These are phyloP conservation scores for Leccinum angustisporum DNA, from an alignment of 1,284 basidiomycete genomes.

Conservation along the genomic window DNA sequence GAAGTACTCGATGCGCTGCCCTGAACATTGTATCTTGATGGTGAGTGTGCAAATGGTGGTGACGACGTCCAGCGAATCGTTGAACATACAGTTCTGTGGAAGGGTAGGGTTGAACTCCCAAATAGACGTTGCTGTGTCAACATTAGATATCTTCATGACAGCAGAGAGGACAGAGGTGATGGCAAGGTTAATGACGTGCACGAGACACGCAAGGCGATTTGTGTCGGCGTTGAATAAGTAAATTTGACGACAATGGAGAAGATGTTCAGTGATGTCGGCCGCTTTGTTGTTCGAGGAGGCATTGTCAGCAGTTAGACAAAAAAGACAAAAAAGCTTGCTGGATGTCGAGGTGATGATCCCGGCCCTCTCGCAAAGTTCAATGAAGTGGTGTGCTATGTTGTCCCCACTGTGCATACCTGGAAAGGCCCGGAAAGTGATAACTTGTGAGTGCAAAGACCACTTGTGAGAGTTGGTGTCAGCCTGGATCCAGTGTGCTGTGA, in stretches of 20 bases:
- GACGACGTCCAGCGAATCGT: no score
- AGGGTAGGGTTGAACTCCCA: neutral
- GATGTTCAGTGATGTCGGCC: neutral
- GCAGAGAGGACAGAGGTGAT: neutral
- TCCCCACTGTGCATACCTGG: neutral
- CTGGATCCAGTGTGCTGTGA: neutral
- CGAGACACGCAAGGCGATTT: neutral
- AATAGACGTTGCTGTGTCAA: neutral
- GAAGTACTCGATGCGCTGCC: no score
- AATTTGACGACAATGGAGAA: neutral
- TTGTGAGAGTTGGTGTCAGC: neutral
- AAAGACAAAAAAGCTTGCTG: neutral
- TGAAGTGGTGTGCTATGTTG: neutral
- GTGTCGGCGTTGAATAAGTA: neutral
- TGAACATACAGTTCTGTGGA: no score
- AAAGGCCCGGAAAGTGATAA: neutral
- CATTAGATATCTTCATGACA: neutral
- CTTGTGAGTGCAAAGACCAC: neutral
- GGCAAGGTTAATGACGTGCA: neutral
- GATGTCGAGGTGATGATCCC: neutral
- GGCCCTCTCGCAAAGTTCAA: neutral
- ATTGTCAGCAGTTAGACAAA: neutral
- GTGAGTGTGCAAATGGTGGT: no score
- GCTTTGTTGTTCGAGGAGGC: neutral
- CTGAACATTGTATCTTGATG: no score